A percentile compares a stretch with the other conserved stretches of the same genome.
These are phyloP conservation scores for Collariella sp. DNA, from an alignment of 495 filamentous ascomycete genomes.

Conservation along the genomic window DNA sequence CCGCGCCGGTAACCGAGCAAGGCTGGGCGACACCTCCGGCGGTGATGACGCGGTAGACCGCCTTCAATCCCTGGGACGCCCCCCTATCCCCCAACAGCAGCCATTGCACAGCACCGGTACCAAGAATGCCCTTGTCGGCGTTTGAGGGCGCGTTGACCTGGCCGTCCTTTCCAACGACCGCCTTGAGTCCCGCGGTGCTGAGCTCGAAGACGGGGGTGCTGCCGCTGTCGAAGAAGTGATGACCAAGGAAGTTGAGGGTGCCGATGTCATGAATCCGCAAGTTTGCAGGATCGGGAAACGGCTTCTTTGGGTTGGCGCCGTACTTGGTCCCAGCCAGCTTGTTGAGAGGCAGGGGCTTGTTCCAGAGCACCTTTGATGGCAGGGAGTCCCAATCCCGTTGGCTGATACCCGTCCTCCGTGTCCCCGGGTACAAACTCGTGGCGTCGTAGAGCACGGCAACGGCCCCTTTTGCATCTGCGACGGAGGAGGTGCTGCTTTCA, in stretches of 20 bases:
- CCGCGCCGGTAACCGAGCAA: slow-evolving; percentile 35
- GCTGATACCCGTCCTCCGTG: slow-evolving; percentile 20
- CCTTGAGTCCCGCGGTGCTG: slow-evolving; percentile 20
- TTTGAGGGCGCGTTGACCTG: slow-evolving; percentile 43
- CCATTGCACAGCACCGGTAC: slow-evolving; percentile 55
- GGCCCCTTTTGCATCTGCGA: slow-evolving; percentile 48
- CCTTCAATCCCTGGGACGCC: slow-evolving; percentile 38
- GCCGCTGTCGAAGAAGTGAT: slow-evolving; percentile 55
- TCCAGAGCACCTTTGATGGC: slow-evolving; percentile 27
- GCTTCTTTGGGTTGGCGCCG: slow-evolving; percentile 26
- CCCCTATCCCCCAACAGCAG: slow-evolving; percentile 45
- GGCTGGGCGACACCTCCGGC: slow-evolving; percentile 49
- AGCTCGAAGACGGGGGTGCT: slow-evolving; percentile 54
- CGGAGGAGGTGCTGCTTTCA: slow-evolving; percentile 13
- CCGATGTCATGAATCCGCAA: slow-evolving; percentile 22
- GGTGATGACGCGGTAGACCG: slow-evolving; percentile 61
- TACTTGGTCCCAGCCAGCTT: slow-evolving; percentile 26
- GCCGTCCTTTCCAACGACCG: slow-evolving; percentile 39
- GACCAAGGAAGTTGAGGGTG: slow-evolving; percentile 41
- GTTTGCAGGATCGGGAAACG: slow-evolving; percentile 35
- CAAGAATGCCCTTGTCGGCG: slow-evolving; percentile 36
- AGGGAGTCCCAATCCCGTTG: slow-evolving; percentile 25
- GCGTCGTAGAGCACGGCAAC: slow-evolving; percentile 60
- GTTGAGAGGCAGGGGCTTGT: slow-evolving; percentile 32
- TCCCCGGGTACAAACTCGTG: slow-evolving; percentile 39